A percentile compares a stretch with the other conserved stretches of the same genome.
Evolutionary conservation across 495 filamentous ascomycete genomes (phyloP).

Genomic region (Bacidia gigantensis): DNA sequence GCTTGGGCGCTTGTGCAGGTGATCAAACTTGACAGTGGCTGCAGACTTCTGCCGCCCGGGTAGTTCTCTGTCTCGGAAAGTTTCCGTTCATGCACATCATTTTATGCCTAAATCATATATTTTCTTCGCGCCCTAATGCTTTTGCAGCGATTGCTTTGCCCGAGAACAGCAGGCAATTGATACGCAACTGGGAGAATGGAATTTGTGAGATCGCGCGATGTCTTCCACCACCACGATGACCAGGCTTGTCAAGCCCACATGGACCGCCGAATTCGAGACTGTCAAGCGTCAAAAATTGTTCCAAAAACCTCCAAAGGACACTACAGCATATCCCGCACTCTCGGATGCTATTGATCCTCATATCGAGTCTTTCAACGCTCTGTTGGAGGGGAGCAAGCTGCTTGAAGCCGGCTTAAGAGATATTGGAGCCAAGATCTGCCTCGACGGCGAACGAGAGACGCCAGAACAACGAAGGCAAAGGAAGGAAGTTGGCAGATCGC

Average conservation of each 20-base stretch:
- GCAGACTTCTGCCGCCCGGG: too few relatives aligned
- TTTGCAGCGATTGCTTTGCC: too few relatives aligned
- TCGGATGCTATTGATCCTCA: slow-evolving; percentile 75
- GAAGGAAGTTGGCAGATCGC: slow-evolving; percentile 30
- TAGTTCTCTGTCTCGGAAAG: not conserved
- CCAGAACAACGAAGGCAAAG: slow-evolving; percentile 29
- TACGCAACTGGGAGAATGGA: too few relatives aligned
- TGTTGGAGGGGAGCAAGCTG: slow-evolving; percentile 57
- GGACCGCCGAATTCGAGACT: slow-evolving; percentile 72
- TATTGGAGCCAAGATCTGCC: slow-evolving; percentile 75
- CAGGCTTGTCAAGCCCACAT: slow-evolving; percentile 20
- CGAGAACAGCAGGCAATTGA: too few relatives aligned
- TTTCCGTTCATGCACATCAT: not conserved
- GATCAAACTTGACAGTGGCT: not conserved
- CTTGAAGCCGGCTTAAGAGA: slow-evolving; percentile 67
- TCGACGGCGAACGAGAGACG: slow-evolving; percentile 55
- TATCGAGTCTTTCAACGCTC: slow-evolving; percentile 89
- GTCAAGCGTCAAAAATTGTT: slow-evolving; percentile 76
- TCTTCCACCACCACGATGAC: not conserved
- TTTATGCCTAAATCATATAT: not conserved
- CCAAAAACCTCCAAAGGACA: slow-evolving; percentile 70
- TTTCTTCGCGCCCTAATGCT: too few relatives aligned
- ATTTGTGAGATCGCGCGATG: too few relatives aligned
- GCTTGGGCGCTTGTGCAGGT: not conserved
- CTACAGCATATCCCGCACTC: slow-evolving; percentile 75